Conservation (phyloP, 768 basidiomycete species). For the Erythrobasidium yunnanense region DNA sequence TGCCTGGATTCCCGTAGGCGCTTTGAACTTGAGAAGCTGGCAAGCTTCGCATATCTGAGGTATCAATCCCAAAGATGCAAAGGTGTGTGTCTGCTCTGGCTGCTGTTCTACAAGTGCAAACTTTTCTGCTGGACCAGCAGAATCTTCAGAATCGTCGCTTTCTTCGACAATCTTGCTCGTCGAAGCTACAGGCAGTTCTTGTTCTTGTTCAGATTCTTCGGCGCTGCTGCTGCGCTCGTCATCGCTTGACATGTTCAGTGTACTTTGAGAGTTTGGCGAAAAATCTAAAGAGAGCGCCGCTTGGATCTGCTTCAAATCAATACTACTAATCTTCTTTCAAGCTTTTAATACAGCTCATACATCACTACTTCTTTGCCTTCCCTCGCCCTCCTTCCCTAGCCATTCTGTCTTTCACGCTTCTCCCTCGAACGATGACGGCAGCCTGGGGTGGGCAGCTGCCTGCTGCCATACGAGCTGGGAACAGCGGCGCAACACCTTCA, state of each 20-base stretch:
- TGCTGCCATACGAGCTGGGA: too few relatives aligned
- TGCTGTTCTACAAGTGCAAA: slow-evolving; percentile 35
- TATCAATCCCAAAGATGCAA: slow-evolving; percentile 76
- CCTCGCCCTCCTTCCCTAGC: too few relatives aligned
- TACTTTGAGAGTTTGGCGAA: too few relatives aligned
- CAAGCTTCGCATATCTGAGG: slow-evolving; percentile 79
- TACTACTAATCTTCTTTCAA: too few relatives aligned
- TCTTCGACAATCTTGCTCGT: background rate
- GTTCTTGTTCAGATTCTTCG: background rate
- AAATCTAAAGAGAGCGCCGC: too few relatives aligned
- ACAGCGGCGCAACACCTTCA: too few relatives aligned
- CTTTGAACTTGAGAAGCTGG: slow-evolving; percentile 64
- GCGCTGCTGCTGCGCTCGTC: background rate
- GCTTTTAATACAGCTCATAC: too few relatives aligned
- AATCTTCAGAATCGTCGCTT: background rate
- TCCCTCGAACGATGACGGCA: too few relatives aligned
- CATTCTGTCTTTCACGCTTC: too few relatives aligned
- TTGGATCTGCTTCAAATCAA: too few relatives aligned
- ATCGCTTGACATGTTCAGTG: background rate
- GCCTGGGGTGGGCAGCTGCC: too few relatives aligned
- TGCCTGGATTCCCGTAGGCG: slow-evolving; percentile 81
- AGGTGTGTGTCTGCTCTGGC: slow-evolving; percentile 45
- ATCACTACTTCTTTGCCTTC: too few relatives aligned
- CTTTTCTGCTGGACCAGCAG: background rate
- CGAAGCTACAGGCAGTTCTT: background rate